A percentile compares a stretch with the other conserved stretches of the same genome.
Conservation (phyloP, 2,329 filamentous ascomycete species). For the Alternaria sp. region DNA sequence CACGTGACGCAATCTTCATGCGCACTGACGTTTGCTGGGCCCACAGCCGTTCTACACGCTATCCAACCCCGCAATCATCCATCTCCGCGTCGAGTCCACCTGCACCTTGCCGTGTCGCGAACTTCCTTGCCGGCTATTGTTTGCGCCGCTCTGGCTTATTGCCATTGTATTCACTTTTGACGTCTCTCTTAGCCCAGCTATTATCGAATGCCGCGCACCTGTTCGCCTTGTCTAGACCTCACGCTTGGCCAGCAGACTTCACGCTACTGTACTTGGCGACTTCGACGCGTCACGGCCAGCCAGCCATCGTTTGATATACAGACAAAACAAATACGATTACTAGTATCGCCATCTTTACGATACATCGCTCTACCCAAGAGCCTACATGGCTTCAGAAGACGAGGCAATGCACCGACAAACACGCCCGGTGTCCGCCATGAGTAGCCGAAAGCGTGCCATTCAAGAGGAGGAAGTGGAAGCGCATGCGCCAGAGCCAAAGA, state of each 20-base stretch:
- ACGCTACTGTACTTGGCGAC: not conserved
- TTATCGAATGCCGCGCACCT: not conserved
- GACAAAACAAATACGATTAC: not conserved
- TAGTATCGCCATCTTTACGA: not conserved
- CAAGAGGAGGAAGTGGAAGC: slow-evolving; percentile 6
- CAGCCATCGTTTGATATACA: not conserved
- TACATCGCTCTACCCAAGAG: not conserved
- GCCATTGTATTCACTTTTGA: not conserved
- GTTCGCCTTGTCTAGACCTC: not conserved
- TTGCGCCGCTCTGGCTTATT: not conserved
- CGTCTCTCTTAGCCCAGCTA: not conserved
- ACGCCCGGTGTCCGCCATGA: slow-evolving; percentile 11
- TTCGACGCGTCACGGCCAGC: not conserved
- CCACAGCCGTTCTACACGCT: slow-evolving; percentile 1
- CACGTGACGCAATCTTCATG: slow-evolving; percentile 15
- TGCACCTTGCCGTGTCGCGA: slow-evolving; percentile 2
- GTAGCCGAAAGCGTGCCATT: not conserved
- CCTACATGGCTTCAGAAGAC: not conserved
- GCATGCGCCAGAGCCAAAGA: slow-evolving; percentile 3
- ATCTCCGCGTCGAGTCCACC: slow-evolving; percentile 5
- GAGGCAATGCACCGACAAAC: slow-evolving; percentile 7
- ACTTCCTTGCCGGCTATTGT: not conserved
- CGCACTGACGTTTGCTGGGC: slow-evolving; percentile 3
- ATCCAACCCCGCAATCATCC: slow-evolving; percentile 22
- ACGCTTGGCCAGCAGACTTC: not conserved